Evolutionary conservation across 495 filamentous ascomycete genomes (phyloP).

Genomic region (Podospora australis): DNA sequence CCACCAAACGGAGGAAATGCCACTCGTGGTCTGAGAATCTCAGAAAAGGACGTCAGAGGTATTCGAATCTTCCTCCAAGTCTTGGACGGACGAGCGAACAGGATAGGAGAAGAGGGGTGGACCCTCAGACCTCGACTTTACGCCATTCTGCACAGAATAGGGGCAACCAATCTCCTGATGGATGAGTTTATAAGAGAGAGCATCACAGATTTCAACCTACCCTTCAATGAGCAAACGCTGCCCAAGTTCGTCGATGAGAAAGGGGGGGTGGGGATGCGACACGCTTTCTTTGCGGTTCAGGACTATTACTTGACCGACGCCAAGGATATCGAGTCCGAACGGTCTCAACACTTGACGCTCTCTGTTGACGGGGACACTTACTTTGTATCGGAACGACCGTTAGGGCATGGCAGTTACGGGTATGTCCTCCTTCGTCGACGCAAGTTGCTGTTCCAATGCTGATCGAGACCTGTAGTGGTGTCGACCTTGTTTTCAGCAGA

Average conservation of each 20-base stretch:
- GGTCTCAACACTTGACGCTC: not conserved
- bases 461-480: not conserved
- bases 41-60: not conserved
- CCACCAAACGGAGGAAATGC: no score
- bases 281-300: slow-evolving; percentile 44
- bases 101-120: not conserved
- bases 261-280: slow-evolving; percentile 26
- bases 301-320: slow-evolving; percentile 41
- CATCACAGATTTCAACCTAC: slow-evolving; percentile 7
- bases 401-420: not conserved
- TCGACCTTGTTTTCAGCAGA: not conserved
- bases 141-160: slow-evolving; percentile 8
- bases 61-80: not conserved
- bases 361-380: slow-evolving; percentile 3
- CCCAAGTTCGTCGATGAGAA: slow-evolving; percentile 39
- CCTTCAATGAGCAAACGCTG: slow-evolving; percentile 10
- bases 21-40: not conserved
- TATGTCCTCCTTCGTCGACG: not conserved
- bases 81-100: slow-evolving; percentile 1
- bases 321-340: slow-evolving; percentile 12
- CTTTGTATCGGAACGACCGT: not conserved
- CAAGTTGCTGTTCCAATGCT: no score
- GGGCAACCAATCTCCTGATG: slow-evolving; percentile 4
- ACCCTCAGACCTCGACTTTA: slow-evolving; percentile 5
- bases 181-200: slow-evolving; percentile 8